phyloP scores from a whole-genome alignment of 208 protist species.

The Leishmania arabica region DNA sequence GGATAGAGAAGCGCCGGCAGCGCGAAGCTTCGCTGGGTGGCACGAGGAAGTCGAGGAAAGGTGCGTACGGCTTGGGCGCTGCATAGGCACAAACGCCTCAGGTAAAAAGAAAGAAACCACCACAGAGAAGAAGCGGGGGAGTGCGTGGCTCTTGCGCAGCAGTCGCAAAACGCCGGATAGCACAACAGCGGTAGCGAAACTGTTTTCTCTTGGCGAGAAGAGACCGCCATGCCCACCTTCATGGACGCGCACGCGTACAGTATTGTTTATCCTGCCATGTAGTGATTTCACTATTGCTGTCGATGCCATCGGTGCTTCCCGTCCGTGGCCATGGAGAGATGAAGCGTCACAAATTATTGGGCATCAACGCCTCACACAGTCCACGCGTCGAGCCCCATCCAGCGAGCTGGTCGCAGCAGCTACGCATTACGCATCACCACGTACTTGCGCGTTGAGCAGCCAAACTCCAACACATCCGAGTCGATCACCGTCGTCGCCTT shows the following conservation, averaged over 20 bases:
- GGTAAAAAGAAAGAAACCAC: neutral
- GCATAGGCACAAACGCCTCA: too few relatives aligned
- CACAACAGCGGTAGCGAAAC: neutral
- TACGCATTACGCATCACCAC: conserved; percentile 53
- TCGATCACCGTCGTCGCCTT: conserved; percentile 51
- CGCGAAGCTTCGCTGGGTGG: neutral
- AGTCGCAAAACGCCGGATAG: neutral
- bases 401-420: neutral
- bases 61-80: neutral
- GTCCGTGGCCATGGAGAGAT: neutral
- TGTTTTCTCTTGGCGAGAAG: neutral
- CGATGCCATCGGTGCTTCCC: neutral
- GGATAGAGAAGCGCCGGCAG: neutral
- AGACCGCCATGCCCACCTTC: too few relatives aligned
- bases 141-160: neutral
- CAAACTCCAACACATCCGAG: conserved; percentile 79
- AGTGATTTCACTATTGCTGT: neutral
- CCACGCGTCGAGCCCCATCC: too few relatives aligned
- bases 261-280: neutral
- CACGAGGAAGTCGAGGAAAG: neutral
- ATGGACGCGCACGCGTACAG: neutral
- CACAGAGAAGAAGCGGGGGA: neutral
- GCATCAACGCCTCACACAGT: neutral
- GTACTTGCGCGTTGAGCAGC: conserved; percentile 65
- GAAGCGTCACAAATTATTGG: neutral